phyloP scores from a whole-genome alignment of 768 basidiomycete genomes.

The Mycena capillaripes region DNA sequence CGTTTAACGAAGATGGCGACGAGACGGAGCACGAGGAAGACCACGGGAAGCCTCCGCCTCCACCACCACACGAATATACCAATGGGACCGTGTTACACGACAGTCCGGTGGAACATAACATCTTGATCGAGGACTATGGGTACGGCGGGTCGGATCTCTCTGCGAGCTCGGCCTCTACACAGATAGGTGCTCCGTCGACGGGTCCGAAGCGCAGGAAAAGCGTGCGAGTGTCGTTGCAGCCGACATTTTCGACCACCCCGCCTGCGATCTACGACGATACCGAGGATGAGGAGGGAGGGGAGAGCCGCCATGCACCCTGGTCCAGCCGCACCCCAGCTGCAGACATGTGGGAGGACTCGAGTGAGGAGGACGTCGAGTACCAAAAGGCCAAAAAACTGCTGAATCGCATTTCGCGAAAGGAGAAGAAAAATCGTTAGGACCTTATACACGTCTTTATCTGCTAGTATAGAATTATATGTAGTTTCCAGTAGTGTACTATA shows the following conservation, averaged over 20 bases:
- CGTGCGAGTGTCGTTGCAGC: constrained; percentile 82
- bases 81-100: constrained; percentile 31
- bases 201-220: constrained; percentile 68
- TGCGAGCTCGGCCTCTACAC: constrained; percentile 32
- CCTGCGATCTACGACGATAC: constrained; percentile 62
- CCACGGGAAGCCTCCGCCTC: constrained; percentile 22
- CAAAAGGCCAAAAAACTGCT: constrained; percentile 68
- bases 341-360: constrained; percentile 81
- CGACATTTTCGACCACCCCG: constrained; percentile 81
- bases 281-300: constrained; percentile 58
- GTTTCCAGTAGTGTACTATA: constrained; percentile 1
- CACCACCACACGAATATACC: constrained; percentile 35
- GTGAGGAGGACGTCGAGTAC: constrained; percentile 83
- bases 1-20: constrained; percentile 55
- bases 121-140: constrained; percentile 30
- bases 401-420: constrained; percentile 57
- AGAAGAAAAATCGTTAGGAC: constrained; percentile 22
- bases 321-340: constrained; percentile 7
- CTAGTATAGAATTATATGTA: constrained; percentile 12
- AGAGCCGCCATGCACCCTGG: constrained; percentile 41
- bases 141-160: constrained; percentile 33
- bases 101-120: constrained; percentile 4
- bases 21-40: constrained; percentile 34
- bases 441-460: background rate
- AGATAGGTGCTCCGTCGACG: background rate